Evolutionary conservation across 768 basidiomycete genomes (phyloP), one percentile per base, ranked within the genome.

Genomic region (Mycena rosella): DNA sequence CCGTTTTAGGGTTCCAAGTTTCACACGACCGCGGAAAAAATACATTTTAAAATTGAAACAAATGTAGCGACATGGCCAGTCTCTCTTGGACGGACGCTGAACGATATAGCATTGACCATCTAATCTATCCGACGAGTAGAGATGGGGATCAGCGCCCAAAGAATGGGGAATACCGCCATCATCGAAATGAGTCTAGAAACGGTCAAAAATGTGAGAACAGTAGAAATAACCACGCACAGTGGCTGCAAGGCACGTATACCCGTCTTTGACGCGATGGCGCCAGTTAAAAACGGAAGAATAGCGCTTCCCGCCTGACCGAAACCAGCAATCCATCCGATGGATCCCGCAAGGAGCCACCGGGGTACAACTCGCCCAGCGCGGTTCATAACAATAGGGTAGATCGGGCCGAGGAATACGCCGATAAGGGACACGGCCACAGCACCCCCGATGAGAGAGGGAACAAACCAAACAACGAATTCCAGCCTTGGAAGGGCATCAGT

Each of bases 341-440:
- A 83, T 32, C 85, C 87, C 47, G 83, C 84, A 29, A 93, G 82
- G 10, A 96, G 82, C 85, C 89, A 89, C 10, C 83, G 82, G 14
- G 94, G 95, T 10, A 96, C 78, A 56, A 94, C 81, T 2, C 88
- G 83, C 9, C 88, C 85, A 1, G 89, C 81, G 44, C 90, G 86
- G 73, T 91, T 92, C 87, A 95, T 89, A 20, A 87, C 82, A 51
- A 92, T 85, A 1, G 91, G 91, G 73, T 90, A 93, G 81, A 93
- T 87, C 2, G 91, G 91, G 0, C 91, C 93, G 18, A 94, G 81
- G 34, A 92, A 75, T 9, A 93, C 55, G 26, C 92, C 93, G 17
- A 92, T 78, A 38, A 92, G 70, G 5, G 89, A 84, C 30, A 93
- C 83, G 0, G 89, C 86, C 3, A 93, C 81, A 1, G 87, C 91